Base-by-base conservation (phyloP, 2,329 filamentous ascomycete genomes). In the Ceratocystis huliohia region DNA sequence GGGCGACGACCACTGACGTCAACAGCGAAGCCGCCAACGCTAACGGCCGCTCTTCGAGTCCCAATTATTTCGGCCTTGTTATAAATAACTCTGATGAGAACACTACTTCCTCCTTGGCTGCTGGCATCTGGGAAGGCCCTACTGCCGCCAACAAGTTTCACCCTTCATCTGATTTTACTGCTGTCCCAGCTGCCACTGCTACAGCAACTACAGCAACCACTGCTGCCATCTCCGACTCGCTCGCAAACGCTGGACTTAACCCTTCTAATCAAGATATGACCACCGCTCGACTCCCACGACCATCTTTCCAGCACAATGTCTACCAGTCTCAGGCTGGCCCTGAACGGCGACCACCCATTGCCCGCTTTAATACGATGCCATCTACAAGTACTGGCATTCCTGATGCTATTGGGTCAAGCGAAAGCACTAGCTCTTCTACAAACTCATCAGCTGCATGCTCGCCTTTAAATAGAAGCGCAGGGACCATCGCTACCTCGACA, bases 31-130 rank as follows among this genome's bases (percentile, higher is more conserved):
- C 45, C 7, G 37, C 59, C 20, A 33, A 45, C 30, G 17, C 37
- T 30, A 59, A 45, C 22, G 59, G 50, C n/a, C 46, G 33, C 46
- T 63, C 61, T 20, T 77, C 85, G 8, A 93, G 89, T 73, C 89
- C 91, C 13, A 95, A 92, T 74, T 96, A 96, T 75, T 96, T 96
- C 74, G 89, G 88, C 66, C 83, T 95, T 68, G 79, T 85, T 37
- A 77, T 89, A 69, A 86, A 91, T 44, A 74, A 83, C 22, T 75
- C 77, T 59, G 79, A 76, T 66, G 85, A 89, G 69, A 85, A 87
- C 65, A 87, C 86, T 28, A 65, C 28, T 20, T 56, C 48, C 25
- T 37, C 63, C 46, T 33, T 56, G 10, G 41, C 41, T 45, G 17
- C 20, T 28, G 61, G 61, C 13, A n/a, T 46, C 17, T 45, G 46